A percentile compares a stretch with the other conserved stretches of the same genome.
Evolutionary conservation across 345 rosid genomes (phyloP).

Genomic region (Hibiscus mutabilis): DNA sequence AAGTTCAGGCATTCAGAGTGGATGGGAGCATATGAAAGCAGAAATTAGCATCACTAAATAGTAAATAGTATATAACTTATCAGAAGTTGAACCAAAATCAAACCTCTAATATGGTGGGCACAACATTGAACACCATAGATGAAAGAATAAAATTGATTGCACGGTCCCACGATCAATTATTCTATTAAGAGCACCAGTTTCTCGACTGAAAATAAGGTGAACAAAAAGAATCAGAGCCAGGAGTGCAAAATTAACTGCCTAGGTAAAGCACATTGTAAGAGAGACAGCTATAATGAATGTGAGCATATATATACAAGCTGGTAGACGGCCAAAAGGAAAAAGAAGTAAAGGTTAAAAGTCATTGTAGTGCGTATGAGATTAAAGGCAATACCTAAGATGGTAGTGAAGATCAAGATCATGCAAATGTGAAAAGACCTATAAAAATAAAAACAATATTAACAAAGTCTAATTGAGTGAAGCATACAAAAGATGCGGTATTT

Average conservation of each 20-base stretch:
- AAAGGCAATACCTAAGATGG: conserved; percentile 66
- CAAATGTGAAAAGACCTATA: conserved; percentile 88
- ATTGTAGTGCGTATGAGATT: not conserved
- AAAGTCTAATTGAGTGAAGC: not conserved
- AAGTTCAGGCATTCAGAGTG: not conserved
- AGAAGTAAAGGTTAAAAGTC: not conserved
- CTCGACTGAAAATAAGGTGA: conserved; percentile 56
- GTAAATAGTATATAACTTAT: conserved; percentile 9
- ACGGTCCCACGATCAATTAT: conserved; percentile 97
- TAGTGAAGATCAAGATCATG: conserved; percentile 86
- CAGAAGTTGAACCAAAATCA: conserved; percentile 11
- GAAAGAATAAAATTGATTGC: conserved; percentile 95
- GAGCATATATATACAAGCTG: not conserved
- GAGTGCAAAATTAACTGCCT: not conserved
- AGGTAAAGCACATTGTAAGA: not conserved
- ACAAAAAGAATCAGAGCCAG: conserved; percentile 19
- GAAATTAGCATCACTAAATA: not conserved
- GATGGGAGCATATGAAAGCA: not conserved
- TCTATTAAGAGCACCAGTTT: conserved; percentile 92
- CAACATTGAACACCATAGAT: conserved; percentile 92
- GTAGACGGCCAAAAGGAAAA: not conserved
- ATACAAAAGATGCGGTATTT: not conserved
- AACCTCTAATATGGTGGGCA: conserved; percentile 95
- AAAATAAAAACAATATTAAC: not conserved
- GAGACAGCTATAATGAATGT: not conserved